Evolutionary conservation across 192 early-diverging fungal genomes (phyloP).

Genomic region (Coemansia sp.): DNA sequence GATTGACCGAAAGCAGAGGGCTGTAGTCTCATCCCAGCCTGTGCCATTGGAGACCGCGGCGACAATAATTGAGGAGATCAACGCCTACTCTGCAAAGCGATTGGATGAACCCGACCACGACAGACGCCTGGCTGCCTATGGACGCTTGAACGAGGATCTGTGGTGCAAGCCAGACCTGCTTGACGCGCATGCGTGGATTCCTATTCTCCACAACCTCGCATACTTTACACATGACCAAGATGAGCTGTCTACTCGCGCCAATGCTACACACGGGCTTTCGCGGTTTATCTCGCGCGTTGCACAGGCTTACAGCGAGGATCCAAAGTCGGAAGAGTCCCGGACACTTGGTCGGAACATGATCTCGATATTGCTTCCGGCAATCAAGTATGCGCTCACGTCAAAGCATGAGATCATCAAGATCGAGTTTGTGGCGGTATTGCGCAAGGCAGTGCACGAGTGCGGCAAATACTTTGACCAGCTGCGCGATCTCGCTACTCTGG

Average conservation of each 20-base stretch:
- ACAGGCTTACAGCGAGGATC: conserved; percentile 15
- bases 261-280: conserved; percentile 70
- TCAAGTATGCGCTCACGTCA: conserved; percentile 36
- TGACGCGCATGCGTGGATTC: conserved; percentile 77
- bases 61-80: conserved; percentile 68
- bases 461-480: conserved; percentile 39
- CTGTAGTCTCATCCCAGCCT: neutral
- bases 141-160: conserved; percentile 65
- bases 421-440: conserved; percentile 41
- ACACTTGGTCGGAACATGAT: conserved; percentile 18
- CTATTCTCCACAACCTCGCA: conserved; percentile 85
- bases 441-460: conserved; percentile 36
- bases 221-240: conserved; percentile 78
- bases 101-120: conserved; percentile 91
- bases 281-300: conserved; percentile 66
- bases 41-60: conserved; percentile 54
- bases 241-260: conserved; percentile 86
- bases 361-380: conserved; percentile 33
- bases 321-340: conserved; percentile 14
- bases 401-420: conserved; percentile 30
- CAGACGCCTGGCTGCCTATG: conserved; percentile 74
- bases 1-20: conserved; percentile 43
- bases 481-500: conserved; percentile 38
- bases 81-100: conserved; percentile 68
- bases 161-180: conserved; percentile 56